A percentile compares a stretch with the other conserved stretches of the same genome.
These are phyloP conservation scores for Chlamydomonas incerta DNA, from an alignment of 139 green algal species.

Conservation along the genomic window DNA sequence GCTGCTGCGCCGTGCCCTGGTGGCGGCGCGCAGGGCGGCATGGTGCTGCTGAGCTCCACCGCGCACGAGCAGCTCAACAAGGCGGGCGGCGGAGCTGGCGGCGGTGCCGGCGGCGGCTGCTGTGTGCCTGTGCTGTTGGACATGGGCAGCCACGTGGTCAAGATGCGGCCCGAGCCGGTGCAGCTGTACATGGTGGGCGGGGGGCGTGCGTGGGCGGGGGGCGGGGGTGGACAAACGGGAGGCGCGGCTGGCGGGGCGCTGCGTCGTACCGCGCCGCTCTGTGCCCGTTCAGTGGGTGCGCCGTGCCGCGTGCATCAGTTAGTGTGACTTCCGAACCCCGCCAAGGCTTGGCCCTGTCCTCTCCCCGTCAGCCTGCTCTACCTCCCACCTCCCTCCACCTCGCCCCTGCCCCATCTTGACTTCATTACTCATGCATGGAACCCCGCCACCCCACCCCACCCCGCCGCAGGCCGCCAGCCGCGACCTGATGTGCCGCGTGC, in stretches of 20 bases:
- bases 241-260: too few species aligned
- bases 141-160: constrained; percentile 18
- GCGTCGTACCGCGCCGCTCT: too few species aligned
- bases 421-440: too few species aligned
- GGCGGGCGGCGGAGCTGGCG: neutral
- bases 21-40: constrained; percentile 1
- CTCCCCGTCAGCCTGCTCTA: neutral
- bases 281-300: too few species aligned
- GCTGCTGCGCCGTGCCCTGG: too few species aligned
- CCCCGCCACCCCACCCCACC: too few species aligned
- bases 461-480: constrained; percentile 16
- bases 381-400: neutral
- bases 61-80: neutral
- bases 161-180: neutral
- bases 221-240: too few species aligned
- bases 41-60: constrained; percentile 17
- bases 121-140: constrained; percentile 11
- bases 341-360: too few species aligned
- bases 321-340: too few species aligned
- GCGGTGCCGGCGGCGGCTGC: neutral
- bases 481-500: constrained; percentile 5
- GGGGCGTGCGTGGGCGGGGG: too few species aligned
- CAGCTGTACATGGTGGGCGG: constrained; percentile 10
- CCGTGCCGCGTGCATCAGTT: too few species aligned
- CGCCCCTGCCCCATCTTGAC: neutral